Evolutionary conservation across 75 land plant genomes (phyloP).

Genomic region (Pinus taeda): DNA sequence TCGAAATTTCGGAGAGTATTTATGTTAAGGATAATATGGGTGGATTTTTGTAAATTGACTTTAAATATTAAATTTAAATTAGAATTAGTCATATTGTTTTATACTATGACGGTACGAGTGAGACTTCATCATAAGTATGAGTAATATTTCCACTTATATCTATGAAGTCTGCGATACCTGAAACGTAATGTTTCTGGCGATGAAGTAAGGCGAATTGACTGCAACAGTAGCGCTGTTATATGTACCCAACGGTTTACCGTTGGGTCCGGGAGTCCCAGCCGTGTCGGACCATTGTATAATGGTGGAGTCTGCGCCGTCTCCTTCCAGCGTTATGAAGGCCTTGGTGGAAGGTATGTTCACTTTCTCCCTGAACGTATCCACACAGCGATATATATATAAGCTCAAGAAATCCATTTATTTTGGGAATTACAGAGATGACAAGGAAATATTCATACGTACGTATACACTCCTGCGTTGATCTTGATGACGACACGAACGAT

Average conservation of each 20-base stretch:
- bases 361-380: conserved; percentile 60
- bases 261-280: conserved; percentile 57
- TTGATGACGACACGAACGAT: conserved; percentile 61
- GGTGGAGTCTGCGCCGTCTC: conserved; percentile 72
- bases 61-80: too few relatives aligned
- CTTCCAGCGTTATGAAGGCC: conserved; percentile 76
- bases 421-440: too few relatives aligned
- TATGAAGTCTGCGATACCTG: conserved; percentile 16
- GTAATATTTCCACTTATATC: too few relatives aligned
- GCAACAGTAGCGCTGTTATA: conserved; percentile 81
- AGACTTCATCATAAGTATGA: too few relatives aligned
- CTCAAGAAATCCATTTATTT: too few relatives aligned
- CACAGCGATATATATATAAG: too few relatives aligned
- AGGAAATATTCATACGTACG: conserved; percentile 29
- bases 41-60: too few relatives aligned
- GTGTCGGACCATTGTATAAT: conserved; percentile 76
- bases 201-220: conserved; percentile 75
- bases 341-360: conserved; percentile 56
- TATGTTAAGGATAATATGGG: too few relatives aligned
- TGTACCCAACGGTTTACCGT: conserved; percentile 68
- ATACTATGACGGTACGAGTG: too few relatives aligned
- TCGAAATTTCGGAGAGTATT: too few relatives aligned
- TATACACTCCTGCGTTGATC: conserved; percentile 74
- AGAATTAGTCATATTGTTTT: too few relatives aligned
- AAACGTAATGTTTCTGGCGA: conserved; percentile 87